Conservation (phyloP, 1,139 yeast species). For the Nakaseomyces bracarensis region DNA sequence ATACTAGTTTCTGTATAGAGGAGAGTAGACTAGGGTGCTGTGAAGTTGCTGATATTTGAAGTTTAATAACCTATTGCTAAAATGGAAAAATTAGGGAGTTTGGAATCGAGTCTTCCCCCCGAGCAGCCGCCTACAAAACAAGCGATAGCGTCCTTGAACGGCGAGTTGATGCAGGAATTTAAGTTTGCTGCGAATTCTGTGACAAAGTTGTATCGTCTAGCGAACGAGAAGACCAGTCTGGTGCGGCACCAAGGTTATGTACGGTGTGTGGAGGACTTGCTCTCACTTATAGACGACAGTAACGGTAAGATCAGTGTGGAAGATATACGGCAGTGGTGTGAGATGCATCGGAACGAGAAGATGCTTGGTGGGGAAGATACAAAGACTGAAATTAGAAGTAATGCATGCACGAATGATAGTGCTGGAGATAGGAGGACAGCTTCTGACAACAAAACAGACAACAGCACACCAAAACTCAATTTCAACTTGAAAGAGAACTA, state of each 20-base stretch:
- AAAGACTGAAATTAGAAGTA: too few relatives aligned
- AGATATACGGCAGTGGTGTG: conserved; percentile 20
- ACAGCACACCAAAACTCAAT: not conserved
- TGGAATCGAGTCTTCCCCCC: conserved; percentile 26
- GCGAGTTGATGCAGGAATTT: conserved; percentile 26
- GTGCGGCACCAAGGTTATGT: conserved; percentile 25
- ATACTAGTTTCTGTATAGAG: too few relatives aligned
- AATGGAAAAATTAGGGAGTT: conserved; percentile 21
- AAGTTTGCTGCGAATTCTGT: conserved; percentile 30
- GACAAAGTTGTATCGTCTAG: conserved; percentile 24
- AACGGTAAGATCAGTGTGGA: conserved; percentile 12
- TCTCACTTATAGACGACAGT: conserved; percentile 12
- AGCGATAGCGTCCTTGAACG: conserved; percentile 20
- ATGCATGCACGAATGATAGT: too few relatives aligned
- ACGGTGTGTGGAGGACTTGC: conserved; percentile 23
- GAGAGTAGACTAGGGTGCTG: too few relatives aligned
- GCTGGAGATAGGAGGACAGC: not conserved
- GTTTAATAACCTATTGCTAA: not conserved
- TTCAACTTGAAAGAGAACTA: conserved; percentile 2
- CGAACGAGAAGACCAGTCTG: conserved; percentile 25
- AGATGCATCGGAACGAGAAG: conserved; percentile 16
- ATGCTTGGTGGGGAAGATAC: conserved; percentile 5
- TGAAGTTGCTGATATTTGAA: too few relatives aligned
- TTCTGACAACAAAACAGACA: not conserved
- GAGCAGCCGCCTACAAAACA: conserved; percentile 27